phyloP scores from a whole-genome alignment of 2,329 filamentous ascomycete genomes.

The Xylaria polymorpha region DNA sequence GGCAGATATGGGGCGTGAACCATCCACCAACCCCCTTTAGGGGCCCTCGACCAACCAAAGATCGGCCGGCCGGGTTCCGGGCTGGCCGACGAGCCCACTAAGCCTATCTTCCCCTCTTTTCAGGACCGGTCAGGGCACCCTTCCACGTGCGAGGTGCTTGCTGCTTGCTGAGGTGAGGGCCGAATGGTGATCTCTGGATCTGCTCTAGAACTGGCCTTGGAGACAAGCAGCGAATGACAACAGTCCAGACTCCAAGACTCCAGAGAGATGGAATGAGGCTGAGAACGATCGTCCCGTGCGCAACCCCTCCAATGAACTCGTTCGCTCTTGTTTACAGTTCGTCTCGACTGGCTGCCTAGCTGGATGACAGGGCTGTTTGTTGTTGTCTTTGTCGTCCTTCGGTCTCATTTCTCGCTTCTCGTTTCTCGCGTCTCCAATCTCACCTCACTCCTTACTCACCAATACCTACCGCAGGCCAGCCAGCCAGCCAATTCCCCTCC shows the following conservation, averaged over 20 bases:
- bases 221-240: conserved; percentile 30
- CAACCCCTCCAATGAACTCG: conserved; percentile 22
- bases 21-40: not conserved
- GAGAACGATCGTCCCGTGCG: conserved; percentile 32
- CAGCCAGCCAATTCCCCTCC: not conserved
- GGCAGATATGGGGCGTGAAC: not conserved
- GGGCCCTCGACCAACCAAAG: not conserved
- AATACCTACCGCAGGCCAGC: conserved; percentile 9
- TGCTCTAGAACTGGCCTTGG: conserved; percentile 17
- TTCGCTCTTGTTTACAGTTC: conserved; percentile 20
- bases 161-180: conserved; percentile 26
- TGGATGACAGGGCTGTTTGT: not conserved
- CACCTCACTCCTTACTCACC: conserved; percentile 20
- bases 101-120: conserved; percentile 37
- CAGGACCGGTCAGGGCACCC: conserved; percentile 18
- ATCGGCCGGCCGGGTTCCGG: conserved; percentile 30
- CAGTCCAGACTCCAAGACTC: conserved; percentile 10
- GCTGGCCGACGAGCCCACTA: conserved; percentile 9
- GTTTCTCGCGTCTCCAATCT: conserved; percentile 12
- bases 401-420: not conserved
- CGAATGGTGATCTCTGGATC: conserved; percentile 13
- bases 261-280: conserved; percentile 38
- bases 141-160: conserved; percentile 31
- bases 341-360: not conserved
- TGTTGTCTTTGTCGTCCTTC: conserved; percentile 2